Evolutionary conservation across 2,329 filamentous ascomycete species (phyloP).

Genomic region (Exophiala sp.): DNA sequence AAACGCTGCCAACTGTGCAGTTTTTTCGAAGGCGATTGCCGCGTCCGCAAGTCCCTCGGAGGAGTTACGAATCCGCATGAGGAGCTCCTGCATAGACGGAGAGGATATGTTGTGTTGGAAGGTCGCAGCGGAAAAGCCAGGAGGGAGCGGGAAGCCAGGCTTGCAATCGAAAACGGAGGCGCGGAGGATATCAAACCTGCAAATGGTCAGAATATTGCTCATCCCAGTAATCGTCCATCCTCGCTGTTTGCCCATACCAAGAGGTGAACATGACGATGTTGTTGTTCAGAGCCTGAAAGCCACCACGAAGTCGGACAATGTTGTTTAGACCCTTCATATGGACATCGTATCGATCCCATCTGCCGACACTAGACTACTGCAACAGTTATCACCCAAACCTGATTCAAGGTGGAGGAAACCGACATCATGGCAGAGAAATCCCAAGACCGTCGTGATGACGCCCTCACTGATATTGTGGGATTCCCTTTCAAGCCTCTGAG

Average conservation of each 20-base stretch:
- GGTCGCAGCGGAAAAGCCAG: too few relatives aligned
- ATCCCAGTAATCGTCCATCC: too few relatives aligned
- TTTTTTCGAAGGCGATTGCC: too few relatives aligned
- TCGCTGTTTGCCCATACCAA: neutral
- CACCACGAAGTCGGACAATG: constrained; percentile 24
- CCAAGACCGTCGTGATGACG: constrained; percentile 25
- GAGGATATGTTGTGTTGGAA: neutral
- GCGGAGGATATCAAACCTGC: constrained; percentile 9
- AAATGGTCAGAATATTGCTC: neutral
- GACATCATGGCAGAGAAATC: constrained; percentile 30
- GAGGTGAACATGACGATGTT: neutral
- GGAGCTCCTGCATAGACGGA: too few relatives aligned
- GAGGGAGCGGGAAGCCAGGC: constrained; percentile 2
- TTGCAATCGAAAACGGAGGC: constrained; percentile 7
- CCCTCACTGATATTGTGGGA: constrained; percentile 22
- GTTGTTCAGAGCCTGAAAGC: constrained; percentile 14
- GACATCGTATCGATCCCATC: constrained; percentile 24
- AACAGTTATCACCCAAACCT: too few relatives aligned
- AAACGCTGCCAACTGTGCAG: too few relatives aligned
- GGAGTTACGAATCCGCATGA: too few relatives aligned
- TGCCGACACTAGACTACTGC: constrained; percentile 25
- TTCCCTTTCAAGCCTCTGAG: constrained; percentile 22
- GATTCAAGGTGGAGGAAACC: constrained; percentile 6
- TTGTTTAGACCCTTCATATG: constrained; percentile 27
- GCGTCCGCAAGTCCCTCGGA: too few relatives aligned